A percentile compares a stretch with the other conserved stretches of the same genome.
These are phyloP conservation scores for Heritiera fomes DNA, from an alignment of 345 rosid species.

Conservation along the genomic window DNA sequence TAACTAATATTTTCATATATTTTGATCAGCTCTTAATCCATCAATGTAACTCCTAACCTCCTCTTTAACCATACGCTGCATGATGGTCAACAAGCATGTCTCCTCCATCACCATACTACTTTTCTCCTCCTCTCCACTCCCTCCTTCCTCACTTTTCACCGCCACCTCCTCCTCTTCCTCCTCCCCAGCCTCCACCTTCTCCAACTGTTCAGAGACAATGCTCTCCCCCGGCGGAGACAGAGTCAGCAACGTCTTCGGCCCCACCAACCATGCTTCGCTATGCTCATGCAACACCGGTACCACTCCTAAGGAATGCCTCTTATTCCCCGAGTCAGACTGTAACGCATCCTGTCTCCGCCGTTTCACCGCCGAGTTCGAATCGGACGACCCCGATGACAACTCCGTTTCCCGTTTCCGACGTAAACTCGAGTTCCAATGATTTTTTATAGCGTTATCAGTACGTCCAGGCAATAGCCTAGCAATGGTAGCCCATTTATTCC, in stretches of 20 bases:
- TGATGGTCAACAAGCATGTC: conserved; percentile 40
- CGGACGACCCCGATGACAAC: conserved; percentile 36
- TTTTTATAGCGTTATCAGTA: conserved; percentile 66
- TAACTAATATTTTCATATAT: neutral
- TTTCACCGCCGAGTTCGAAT: conserved; percentile 35
- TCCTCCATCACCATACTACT: conserved; percentile 27
- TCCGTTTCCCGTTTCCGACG: conserved; percentile 33
- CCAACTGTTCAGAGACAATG: neutral
- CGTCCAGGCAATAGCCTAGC: conserved; percentile 63
- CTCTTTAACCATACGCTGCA: conserved; percentile 50
- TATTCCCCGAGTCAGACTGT: conserved; percentile 29
- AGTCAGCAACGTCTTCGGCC: conserved; percentile 44
- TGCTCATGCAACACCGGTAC: conserved; percentile 14
- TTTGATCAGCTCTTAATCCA: neutral
- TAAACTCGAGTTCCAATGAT: conserved; percentile 69
- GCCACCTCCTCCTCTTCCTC: neutral
- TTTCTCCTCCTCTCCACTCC: neutral
- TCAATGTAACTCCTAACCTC: conserved; percentile 57
- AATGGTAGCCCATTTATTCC: conserved; percentile 72
- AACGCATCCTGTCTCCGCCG: conserved; percentile 22
- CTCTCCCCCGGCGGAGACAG: conserved; percentile 52
- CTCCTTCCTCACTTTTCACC: neutral
- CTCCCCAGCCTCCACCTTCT: conserved; percentile 17
- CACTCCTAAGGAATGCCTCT: conserved; percentile 33
- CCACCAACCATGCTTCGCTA: conserved; percentile 11